Evolutionary conservation across 1,284 basidiomycete species (phyloP).

Genomic region (Ustilago xerochloae): DNA sequence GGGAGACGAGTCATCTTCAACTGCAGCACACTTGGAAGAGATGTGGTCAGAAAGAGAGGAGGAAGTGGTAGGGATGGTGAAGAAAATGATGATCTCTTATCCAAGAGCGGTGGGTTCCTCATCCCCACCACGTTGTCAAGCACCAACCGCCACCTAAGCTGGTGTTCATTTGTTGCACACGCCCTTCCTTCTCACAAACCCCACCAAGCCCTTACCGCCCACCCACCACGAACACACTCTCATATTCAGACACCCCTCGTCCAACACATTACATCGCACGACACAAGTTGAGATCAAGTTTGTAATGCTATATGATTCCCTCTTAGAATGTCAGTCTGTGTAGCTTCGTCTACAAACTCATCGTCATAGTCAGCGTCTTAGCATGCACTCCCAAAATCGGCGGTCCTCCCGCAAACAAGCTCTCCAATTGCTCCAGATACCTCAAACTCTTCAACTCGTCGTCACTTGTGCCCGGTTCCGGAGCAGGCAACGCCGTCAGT

Average conservation of each 20-base stretch:
- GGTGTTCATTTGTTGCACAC: background rate
- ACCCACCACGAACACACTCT: no score
- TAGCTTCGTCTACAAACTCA: slow-evolving; percentile 44
- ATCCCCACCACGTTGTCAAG: no score
- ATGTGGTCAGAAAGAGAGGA: background rate
- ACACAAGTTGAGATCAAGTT: no score
- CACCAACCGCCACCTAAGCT: background rate
- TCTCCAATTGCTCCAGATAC: slow-evolving; percentile 64
- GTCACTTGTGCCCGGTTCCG: slow-evolving; percentile 61
- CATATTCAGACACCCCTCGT: no score
- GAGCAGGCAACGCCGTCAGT: slow-evolving; percentile 65
- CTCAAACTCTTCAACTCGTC: slow-evolving; percentile 49
- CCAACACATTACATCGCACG: no score
- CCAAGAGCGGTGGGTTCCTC: no score
- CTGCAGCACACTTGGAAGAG: no score
- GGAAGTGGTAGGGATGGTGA: background rate
- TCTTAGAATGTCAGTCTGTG: no score
- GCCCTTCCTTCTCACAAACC: background rate
- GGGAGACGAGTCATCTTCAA: background rate
- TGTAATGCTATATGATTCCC: no score
- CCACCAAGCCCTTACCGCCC: no score
- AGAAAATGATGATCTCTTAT: no score
- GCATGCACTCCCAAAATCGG: slow-evolving; percentile 66
- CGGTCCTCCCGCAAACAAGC: slow-evolving; percentile 60
- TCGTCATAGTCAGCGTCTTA: slow-evolving; percentile 65